Evolutionary conservation across 1,284 basidiomycete species (phyloP).

Genomic region (Apiotrichum laibachii): DNA sequence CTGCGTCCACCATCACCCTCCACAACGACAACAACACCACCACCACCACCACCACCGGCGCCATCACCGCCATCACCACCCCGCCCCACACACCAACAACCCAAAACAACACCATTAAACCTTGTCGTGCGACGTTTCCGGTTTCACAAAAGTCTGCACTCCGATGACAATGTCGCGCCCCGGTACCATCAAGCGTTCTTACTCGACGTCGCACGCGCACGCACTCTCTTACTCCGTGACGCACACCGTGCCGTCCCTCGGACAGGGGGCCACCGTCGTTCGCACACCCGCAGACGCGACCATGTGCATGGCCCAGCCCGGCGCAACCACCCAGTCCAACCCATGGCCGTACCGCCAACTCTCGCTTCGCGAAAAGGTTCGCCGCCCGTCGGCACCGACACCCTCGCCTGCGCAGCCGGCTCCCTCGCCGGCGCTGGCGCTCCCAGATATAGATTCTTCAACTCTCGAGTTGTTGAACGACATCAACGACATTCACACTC

Average conservation of each 20-base stretch:
- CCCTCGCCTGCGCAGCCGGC: not conserved
- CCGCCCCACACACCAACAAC: not conserved
- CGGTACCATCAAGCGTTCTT: constrained; percentile 12
- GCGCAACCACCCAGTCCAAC: not conserved
- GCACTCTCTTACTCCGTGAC: not conserved
- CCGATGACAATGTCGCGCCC: constrained; percentile 1
- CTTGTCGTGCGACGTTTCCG: too few relatives aligned
- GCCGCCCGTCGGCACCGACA: not conserved
- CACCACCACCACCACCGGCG: too few relatives aligned
- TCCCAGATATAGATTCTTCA: not conserved
- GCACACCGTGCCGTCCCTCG: constrained; percentile 7
- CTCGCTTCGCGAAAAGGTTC: constrained; percentile 5
- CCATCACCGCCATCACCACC: too few relatives aligned
- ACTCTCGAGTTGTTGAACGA: not conserved
- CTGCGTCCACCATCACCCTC: too few relatives aligned
- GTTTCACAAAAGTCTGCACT: not conserved
- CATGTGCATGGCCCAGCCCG: constrained; percentile 21
- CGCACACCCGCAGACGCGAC: constrained; percentile 34
- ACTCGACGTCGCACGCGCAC: constrained; percentile 16
- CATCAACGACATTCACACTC: not conserved
- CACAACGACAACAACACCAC: too few relatives aligned
- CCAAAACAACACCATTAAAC: not conserved
- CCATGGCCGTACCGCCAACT: constrained; percentile 8
- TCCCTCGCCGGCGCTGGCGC: not conserved
- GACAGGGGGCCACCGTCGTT: constrained; percentile 30